A percentile compares a stretch with the other conserved stretches of the same genome.
These are phyloP conservation scores for Blastomyces percursus DNA, from an alignment of 2,329 filamentous ascomycete species.

Conservation along the genomic window DNA sequence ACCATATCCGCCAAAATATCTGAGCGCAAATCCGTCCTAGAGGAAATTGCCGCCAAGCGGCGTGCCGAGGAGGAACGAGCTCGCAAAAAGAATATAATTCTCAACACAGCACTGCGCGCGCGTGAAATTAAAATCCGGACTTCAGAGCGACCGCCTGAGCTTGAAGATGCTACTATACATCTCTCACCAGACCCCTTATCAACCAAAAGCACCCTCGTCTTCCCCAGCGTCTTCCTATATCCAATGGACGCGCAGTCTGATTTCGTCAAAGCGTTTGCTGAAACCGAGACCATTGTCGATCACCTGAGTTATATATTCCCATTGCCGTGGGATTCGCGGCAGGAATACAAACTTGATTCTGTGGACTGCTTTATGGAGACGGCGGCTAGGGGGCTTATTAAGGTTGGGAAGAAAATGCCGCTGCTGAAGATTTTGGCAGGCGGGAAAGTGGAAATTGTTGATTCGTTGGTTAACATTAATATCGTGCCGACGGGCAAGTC, in stretches of 20 bases:
- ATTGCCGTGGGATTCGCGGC: constrained; percentile 66
- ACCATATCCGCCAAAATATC: constrained; percentile 53
- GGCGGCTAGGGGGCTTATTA: constrained; percentile 63
- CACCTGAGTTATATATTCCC: constrained; percentile 82
- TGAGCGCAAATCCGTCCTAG: constrained; percentile 46
- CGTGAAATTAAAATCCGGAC: constrained; percentile 58
- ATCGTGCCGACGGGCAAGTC: constrained; percentile 64
- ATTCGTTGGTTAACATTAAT: constrained; percentile 72
- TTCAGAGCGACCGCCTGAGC: constrained; percentile 65
- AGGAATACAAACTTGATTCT: constrained; percentile 52
- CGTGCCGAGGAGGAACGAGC: constrained; percentile 36
- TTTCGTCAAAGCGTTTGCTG: constrained; percentile 78
- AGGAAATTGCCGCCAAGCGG: constrained; percentile 46
- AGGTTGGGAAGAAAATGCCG: constrained; percentile 74
- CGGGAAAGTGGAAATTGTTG: constrained; percentile 75
- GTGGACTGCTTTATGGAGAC: constrained; percentile 93
- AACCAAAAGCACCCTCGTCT: constrained; percentile 57
- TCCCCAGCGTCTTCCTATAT: constrained; percentile 78
- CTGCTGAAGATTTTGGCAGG: constrained; percentile 62
- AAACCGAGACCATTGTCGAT: constrained; percentile 61
- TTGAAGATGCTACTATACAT: constrained; percentile 67
- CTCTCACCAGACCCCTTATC: constrained; percentile 64
- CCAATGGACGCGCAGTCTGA: constrained; percentile 72
- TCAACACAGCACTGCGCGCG: constrained; percentile 56
- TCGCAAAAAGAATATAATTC: constrained; percentile 47